Evolutionary conservation across 257 asterid species (phyloP), one percentile per base, ranked within the genome.

Genomic region (Solanum chmielewskii): DNA sequence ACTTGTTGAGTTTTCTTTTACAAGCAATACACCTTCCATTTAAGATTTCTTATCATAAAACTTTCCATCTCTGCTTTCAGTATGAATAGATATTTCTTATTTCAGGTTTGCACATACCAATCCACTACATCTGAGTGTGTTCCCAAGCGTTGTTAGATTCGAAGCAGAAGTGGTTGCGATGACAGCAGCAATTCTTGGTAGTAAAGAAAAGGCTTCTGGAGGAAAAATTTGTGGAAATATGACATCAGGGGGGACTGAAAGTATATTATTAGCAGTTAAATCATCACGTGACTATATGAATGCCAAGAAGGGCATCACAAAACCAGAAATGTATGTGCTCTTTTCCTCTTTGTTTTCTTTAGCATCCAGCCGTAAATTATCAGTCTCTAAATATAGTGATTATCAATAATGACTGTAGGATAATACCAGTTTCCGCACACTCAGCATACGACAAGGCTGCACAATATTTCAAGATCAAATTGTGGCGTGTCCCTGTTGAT

Each of bases 181-280:
- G 99, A 94, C 99, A 31, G 99, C 99, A 88, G 92, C 99, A 64
- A 91, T 97, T 60, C 98, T 97, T 47, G 99, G 99, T 69, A 93
- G 98, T 75, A 95, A 93, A 88, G 99, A 96, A 88, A 94, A 92
- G 88, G 84, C 91, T 80, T 92, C 98, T 39, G 99, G 98, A 70
- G 98, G 98, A 87, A 91, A 95, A 91, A 83, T 97, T 69, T 97
- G 99, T 88, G 99, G 99, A 87, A 97, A 97, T 89, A 97, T 97
- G 99, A 97, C 99, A 49, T 97, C 99, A 27, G 99, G 99, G 64
- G 99, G 99, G 86, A 96, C 99, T 64, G 99, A 97, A 88, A 97
- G 99, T 91, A 97, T 97, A 92, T 86, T 96, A 87, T 59, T 97
- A 91, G 99, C 99, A 49, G 92, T 97, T 88, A 97, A 97, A 90